These are phyloP conservation scores for Ailanthus altissimus DNA, from an alignment of 345 rosid genomes.

Conservation along the genomic window DNA sequence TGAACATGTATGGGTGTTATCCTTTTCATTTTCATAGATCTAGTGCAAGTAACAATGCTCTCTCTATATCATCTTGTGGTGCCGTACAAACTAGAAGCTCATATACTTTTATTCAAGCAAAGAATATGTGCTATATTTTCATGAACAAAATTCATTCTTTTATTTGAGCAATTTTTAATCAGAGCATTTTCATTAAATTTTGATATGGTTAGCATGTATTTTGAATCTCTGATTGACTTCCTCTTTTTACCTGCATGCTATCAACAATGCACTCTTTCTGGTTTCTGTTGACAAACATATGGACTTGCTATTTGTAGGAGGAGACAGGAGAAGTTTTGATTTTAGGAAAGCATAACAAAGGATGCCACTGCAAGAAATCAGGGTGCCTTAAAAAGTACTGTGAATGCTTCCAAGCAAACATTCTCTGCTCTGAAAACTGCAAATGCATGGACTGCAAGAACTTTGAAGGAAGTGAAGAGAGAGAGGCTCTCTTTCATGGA, in stretches of 20 bases:
- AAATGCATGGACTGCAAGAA: constrained; percentile 97
- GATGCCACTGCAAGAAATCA: constrained; percentile 98
- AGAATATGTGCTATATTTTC: not conserved
- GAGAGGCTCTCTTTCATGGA: constrained; percentile 91
- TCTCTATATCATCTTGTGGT: not conserved
- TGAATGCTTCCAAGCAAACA: constrained; percentile 97
- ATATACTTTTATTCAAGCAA: not conserved
- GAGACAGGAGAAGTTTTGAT: constrained; percentile 72
- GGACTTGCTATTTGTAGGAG: constrained; percentile 49
- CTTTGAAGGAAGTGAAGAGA: constrained; percentile 97
- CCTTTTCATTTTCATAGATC: not conserved
- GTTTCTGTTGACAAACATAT: constrained; percentile 4
- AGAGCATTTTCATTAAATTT: not conserved
- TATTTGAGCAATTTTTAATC: not conserved
- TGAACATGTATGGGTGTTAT: not conserved
- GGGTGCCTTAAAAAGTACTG: constrained; percentile 99
- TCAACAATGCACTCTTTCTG: not conserved
- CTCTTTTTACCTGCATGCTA: not conserved
- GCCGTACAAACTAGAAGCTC: not conserved
- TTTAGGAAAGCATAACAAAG: constrained; percentile 93
- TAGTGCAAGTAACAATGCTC: not conserved
- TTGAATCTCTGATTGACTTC: not conserved
- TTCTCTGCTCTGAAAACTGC: constrained; percentile 96
- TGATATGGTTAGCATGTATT: not conserved
- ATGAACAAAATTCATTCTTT: not conserved